phyloP scores from a whole-genome alignment of 345 rosid genomes.

The Aurinia saxatilis region DNA sequence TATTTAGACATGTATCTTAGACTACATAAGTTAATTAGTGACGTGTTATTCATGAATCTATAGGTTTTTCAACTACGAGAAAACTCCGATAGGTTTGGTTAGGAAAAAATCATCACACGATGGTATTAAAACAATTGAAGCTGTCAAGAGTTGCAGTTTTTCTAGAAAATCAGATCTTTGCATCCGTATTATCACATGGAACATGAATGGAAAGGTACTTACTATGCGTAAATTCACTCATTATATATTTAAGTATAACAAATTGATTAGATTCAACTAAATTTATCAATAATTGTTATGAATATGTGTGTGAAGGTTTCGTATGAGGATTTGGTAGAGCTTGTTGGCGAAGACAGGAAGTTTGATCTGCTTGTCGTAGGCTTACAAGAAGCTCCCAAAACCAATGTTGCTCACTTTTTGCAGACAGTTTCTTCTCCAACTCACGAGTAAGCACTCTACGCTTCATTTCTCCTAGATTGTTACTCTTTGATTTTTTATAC shows the following conservation, averaged over 20 bases:
- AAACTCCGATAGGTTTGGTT: slow-evolving; percentile 14
- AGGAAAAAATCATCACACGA: slow-evolving; percentile 18
- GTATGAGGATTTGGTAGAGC: slow-evolving; percentile 23
- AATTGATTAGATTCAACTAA: no score
- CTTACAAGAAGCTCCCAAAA: slow-evolving; percentile 28
- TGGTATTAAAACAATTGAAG: slow-evolving; percentile 47
- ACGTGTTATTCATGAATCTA: not conserved
- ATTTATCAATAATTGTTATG: not conserved
- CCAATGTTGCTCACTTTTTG: slow-evolving; percentile 13
- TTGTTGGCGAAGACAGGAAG: slow-evolving; percentile 24
- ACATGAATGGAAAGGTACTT: slow-evolving; percentile 68
- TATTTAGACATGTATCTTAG: not conserved
- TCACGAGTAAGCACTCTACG: slow-evolving; percentile 13
- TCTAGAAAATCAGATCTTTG: slow-evolving; percentile 49
- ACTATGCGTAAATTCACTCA: not conserved
- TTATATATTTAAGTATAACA: not conserved
- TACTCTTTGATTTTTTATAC: no score
- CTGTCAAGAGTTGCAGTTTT: slow-evolving; percentile 37
- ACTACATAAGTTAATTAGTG: not conserved
- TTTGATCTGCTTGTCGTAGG: slow-evolving; percentile 30
- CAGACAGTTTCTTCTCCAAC: slow-evolving; percentile 25
- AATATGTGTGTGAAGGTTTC: slow-evolving; percentile 18
- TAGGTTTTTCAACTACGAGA: slow-evolving; percentile 23
- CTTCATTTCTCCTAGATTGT: no score
- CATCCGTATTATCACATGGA: slow-evolving; percentile 66